Percentiles rank a stretch among this genome's conserved stretches.
Evolutionary conservation across 306 rosid species (phyloP).

Genomic region (cucumber (Cucumis sativus)): Cucumber_9930_V3 NC_026661.2:10868501-10869000

Average conservation of each 20-base stretch:
- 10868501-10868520: neutral
- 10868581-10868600: slow-evolving; percentile 6
- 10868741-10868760: neutral
- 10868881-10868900: too few species aligned
- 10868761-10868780: too few species aligned
- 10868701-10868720: neutral
- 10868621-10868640: slow-evolving; percentile 4
- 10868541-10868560: slow-evolving; percentile 12
- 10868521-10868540: slow-evolving; percentile 13
- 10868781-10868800: too few species aligned
- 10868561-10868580: slow-evolving; percentile 4
- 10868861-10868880: too few species aligned
- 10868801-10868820: too few species aligned
- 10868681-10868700: neutral
- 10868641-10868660: neutral
- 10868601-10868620: slow-evolving; percentile 5
- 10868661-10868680: slow-evolving; percentile 8
- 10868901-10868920: too few species aligned
- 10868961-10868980: slow-evolving; percentile 12
- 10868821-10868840: too few species aligned
- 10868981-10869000: slow-evolving; percentile 10
- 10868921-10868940: too few species aligned
- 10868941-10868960: neutral
- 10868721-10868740: neutral
- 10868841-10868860: too few species aligned